Evolutionary conservation across 169 alveolate species (phyloP).

Genomic region (Plasmodium vivax): DNA sequence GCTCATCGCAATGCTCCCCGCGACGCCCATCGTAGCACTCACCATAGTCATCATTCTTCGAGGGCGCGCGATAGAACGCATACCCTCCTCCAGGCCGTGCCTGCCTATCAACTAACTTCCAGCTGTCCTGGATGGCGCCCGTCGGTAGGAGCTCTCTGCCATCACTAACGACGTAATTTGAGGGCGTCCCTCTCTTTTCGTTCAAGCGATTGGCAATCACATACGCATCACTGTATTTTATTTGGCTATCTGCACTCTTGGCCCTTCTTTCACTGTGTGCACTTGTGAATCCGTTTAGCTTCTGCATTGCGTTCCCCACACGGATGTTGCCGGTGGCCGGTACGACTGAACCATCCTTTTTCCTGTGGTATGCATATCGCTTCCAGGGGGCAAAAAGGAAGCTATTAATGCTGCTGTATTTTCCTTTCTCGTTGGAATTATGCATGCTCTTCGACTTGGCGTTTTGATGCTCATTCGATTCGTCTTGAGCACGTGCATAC

Average conservation of each 20-base stretch:
- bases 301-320: neutral
- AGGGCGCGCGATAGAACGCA: neutral
- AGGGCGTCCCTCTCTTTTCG: neutral
- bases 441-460: neutral
- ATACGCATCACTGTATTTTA: neutral
- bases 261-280: neutral
- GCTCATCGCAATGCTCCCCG: neutral
- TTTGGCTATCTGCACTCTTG: neutral
- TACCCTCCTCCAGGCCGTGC: neutral
- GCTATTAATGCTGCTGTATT: neutral
- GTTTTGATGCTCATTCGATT: neutral
- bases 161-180: neutral
- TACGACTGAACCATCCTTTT: neutral
- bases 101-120: neutral
- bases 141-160: neutral
- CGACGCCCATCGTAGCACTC: neutral
- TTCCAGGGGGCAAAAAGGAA: neutral
- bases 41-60: neutral
- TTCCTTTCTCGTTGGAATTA: neutral
- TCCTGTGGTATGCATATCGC: neutral
- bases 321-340: neutral
- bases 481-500: constrained; percentile 20
- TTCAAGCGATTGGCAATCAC: neutral
- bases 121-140: neutral
- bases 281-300: neutral